Evolutionary conservation across 768 basidiomycete species (phyloP), one percentile per base, ranked within the genome.

Genomic region (Amanita rimosa): DNA sequence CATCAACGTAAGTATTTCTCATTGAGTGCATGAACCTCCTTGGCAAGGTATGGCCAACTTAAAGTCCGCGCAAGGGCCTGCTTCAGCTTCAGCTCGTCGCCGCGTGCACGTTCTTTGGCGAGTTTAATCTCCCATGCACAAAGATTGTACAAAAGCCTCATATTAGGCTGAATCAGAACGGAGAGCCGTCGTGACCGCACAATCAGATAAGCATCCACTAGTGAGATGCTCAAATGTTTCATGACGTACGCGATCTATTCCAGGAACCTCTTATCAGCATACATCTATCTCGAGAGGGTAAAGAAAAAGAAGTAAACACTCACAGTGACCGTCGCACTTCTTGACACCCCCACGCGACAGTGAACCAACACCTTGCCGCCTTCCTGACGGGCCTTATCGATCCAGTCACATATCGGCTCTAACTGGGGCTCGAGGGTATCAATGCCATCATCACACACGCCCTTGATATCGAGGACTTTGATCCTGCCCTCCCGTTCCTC

Each of bases 291-390:
- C n/a, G n/a, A n/a, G 43, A 39, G 31, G 51, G 50, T n/a, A n/a
- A n/a, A n/a, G n/a, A n/a, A n/a, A 39, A 39, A 29, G 38, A 44
- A 45, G 49, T 19, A 24, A n/a, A n/a, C n/a, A 76, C 81, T 63
- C 57, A 84, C 83, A 53, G 87, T 87, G 52, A 98, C 92, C 27
- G 91, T 95, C 24, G 95, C 94, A 59, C 86, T 90, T 52, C 95
- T 70, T 38, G 85, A 89, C 37, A 98, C 95, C n/a, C 95, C 95
- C n/a, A 98, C 95, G n/a, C 93, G 77, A 64, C 95, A 98, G 64
- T 98, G 95, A 6, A 98, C 92, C 45, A 98, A 73, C 29, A 95
- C 84, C 60, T 87, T 86, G 2, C 95, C 95, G 6, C 94, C 93
- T 44, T 81, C 76, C 29, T 68, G 64, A 35, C 90, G 70, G 37